These are phyloP conservation scores for Candida methanosorbosa DNA, from an alignment of 805 yeast species.

Conservation along the genomic window DNA sequence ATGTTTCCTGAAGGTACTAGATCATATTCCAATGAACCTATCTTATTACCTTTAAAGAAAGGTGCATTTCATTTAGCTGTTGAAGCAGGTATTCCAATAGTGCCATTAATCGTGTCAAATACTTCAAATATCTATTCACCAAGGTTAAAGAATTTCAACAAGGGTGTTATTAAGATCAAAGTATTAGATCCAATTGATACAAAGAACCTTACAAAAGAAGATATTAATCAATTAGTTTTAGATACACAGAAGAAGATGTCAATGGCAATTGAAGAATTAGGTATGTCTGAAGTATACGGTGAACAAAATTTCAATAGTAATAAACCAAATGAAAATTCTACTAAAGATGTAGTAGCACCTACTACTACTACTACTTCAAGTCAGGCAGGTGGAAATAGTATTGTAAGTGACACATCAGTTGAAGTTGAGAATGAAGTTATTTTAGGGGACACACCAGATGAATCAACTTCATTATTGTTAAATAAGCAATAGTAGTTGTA, in stretches of 20 bases:
- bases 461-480: neutral
- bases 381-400: neutral
- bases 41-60: slow-evolving; percentile 81
- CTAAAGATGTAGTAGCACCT: neutral
- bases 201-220: slow-evolving; percentile 57
- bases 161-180: slow-evolving; percentile 69
- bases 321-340: neutral
- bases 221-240: slow-evolving; percentile 53
- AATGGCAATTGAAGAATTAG: slow-evolving; percentile 28
- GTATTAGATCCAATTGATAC: slow-evolving; percentile 81
- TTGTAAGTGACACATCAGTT: neutral
- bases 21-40: slow-evolving; percentile 62
- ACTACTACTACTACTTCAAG: neutral
- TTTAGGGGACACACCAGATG: neutral
- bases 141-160: slow-evolving; percentile 52
- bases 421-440: neutral
- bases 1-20: slow-evolving; percentile 98
- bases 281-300: slow-evolving; percentile 35
- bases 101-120: slow-evolving; percentile 84
- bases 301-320: too few species aligned
- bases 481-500: too few species aligned
- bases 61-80: slow-evolving; percentile 98
- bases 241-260: slow-evolving; percentile 54
- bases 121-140: slow-evolving; percentile 66
- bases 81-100: slow-evolving; percentile 81